Conservation (phyloP, 148 eudicot species). For the Cornus florida region DNA sequence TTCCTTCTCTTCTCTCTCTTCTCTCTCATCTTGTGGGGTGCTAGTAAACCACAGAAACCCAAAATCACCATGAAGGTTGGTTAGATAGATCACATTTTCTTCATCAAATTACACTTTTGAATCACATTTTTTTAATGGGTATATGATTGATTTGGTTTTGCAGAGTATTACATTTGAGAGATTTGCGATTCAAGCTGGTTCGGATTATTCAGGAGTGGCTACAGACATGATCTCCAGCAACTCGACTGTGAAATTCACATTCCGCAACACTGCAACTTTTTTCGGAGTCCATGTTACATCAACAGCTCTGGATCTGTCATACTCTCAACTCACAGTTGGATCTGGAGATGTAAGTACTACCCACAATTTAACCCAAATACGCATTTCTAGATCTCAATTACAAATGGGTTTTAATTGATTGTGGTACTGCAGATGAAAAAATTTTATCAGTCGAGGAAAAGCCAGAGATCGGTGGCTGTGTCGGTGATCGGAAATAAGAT, state of each 20-base stretch:
- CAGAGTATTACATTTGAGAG: conserved; percentile 77
- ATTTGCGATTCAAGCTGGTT: conserved; percentile 67
- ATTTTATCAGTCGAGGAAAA: conserved; percentile 67
- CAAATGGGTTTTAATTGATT: neutral
- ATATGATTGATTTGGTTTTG: neutral
- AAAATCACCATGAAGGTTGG: conserved; percentile 58
- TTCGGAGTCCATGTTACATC: conserved; percentile 82
- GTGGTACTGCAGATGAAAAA: conserved; percentile 58
- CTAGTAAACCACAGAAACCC: conserved; percentile 79
- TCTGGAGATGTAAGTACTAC: conserved; percentile 59
- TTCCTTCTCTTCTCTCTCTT: conserved; percentile 60
- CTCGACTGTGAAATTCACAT: conserved; percentile 60
- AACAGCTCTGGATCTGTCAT: conserved; percentile 59
- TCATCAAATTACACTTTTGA: too few species aligned
- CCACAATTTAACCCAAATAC: neutral
- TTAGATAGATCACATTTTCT: neutral
- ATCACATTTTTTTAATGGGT: neutral
- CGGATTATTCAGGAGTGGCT: conserved; percentile 69
- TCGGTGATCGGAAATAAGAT: conserved; percentile 50
- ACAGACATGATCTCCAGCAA: conserved; percentile 82
- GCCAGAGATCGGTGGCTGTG: conserved; percentile 42
- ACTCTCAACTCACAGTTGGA: conserved; percentile 56
- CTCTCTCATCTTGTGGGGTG: conserved; percentile 65
- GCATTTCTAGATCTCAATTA: neutral
- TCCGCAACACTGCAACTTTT: conserved; percentile 71